phyloP scores from a whole-genome alignment of 305 asterid genomes.

The Rubia peregrina region DNA sequence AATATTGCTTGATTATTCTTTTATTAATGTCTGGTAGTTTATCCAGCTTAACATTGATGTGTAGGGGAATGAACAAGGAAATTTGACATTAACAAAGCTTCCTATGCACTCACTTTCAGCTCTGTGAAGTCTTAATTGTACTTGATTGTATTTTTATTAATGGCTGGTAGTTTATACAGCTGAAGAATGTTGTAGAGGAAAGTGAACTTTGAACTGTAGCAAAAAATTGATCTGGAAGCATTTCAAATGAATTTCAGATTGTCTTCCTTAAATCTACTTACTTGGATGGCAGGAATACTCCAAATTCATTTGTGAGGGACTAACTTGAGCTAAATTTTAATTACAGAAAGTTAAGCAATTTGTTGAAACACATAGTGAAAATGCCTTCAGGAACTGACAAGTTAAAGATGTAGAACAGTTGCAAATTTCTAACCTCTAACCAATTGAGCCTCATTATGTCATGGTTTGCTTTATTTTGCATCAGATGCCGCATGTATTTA shows the following conservation, averaged over 20 bases:
- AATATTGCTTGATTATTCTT: constrained; percentile 59
- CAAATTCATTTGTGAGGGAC: too few relatives aligned
- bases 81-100: too few relatives aligned
- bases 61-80: too few relatives aligned
- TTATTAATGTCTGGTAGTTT: too few relatives aligned
- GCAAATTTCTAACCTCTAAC: constrained; percentile 44
- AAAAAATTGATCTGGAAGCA: constrained; percentile 90
- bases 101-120: constrained; percentile 55
- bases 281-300: neutral
- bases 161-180: constrained; percentile 67
- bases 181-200: constrained; percentile 88
- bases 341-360: neutral
- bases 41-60: too few relatives aligned
- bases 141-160: constrained; percentile 45
- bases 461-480: too few relatives aligned
- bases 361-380: too few relatives aligned
- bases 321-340: neutral
- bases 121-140: constrained; percentile 77
- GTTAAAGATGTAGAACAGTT: constrained; percentile 17
- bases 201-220: constrained; percentile 83
- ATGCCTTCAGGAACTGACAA: too few relatives aligned
- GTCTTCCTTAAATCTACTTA: neutral
- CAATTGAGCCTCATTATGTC: constrained; percentile 80
- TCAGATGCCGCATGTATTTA: too few relatives aligned
- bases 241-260: too few relatives aligned